Conservation (phyloP, 371 early-diverging fungal species). For the Actinomortierella ambigua region DNA sequence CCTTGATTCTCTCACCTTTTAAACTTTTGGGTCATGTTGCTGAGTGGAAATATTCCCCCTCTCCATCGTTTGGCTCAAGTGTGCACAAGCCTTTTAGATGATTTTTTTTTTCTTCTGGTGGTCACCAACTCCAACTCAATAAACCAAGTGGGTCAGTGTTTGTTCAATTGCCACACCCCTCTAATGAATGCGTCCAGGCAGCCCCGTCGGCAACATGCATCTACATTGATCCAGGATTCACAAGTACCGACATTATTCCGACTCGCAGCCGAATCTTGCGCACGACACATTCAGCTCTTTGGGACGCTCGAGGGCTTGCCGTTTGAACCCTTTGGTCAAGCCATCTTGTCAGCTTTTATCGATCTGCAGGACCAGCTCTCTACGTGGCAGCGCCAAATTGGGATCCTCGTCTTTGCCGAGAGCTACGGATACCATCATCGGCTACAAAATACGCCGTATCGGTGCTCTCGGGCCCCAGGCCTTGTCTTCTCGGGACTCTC, state of each 20-base stretch:
- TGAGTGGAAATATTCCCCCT: too few species aligned
- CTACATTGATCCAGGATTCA: neutral
- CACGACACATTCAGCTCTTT: constrained; percentile 27
- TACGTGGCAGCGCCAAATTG: constrained; percentile 30
- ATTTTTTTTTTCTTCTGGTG: neutral
- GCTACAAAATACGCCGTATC: too few species aligned
- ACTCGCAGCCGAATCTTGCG: constrained; percentile 27
- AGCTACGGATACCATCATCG: constrained; percentile 18
- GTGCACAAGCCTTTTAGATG: neutral
- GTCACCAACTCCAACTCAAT: neutral
- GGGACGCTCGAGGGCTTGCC: constrained; percentile 28
- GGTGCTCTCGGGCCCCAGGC: constrained; percentile 6
- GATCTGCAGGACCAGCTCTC: constrained; percentile 14
- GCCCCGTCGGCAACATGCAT: too few species aligned
- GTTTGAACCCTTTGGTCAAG: constrained; percentile 29
- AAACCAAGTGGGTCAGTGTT: too few species aligned
- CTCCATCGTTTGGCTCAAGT: too few species aligned
- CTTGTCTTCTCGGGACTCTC: constrained; percentile 30
- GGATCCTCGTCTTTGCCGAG: constrained; percentile 31
- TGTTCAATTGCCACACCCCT: too few species aligned
- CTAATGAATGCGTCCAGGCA: too few species aligned
- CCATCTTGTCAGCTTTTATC: constrained; percentile 23
- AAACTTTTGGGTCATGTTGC: too few species aligned
- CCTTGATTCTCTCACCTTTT: too few species aligned
- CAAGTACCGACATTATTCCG: constrained; percentile 29